Evolutionary conservation across 2,329 filamentous ascomycete genomes (phyloP), one percentile per base, ranked within the genome.

Genomic region (Fusarium piperis): DNA sequence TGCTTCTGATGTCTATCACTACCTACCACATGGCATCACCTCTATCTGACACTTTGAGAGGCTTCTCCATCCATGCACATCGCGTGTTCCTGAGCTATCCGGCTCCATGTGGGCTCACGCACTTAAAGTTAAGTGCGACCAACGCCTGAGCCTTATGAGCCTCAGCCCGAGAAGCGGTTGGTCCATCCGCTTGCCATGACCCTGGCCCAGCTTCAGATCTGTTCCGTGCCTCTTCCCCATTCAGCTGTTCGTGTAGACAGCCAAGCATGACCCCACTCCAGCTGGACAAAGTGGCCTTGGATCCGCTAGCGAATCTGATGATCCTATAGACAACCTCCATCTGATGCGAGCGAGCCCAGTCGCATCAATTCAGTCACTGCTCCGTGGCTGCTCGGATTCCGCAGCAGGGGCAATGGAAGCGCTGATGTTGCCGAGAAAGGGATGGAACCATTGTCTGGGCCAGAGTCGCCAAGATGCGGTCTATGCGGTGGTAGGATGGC

Each of bases 291-390:
- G 28, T 59, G 60, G 33, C 23, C 58, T 41, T 57, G 53, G 60
- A 33, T 58, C 57, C 60, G 53, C 60, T 58, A 55, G 26, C 39
- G 51, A 28, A 56, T 23, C 51, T 38, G 59, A 60, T 68, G 59
- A 71, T 63, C 41, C 68, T 53, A 67, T 69, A 59, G 30, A 68
- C 62, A 57, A 58, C 46, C 59, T 70, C 58, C 44, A 59, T 70
- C 58, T 60, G 53, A 48, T 62, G 35, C 41, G 20, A 30, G 35
- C 41, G 20, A 30, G 10, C 33, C 12, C 26, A 35, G 35, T 58
- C 23, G 16, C 28, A 20, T 48, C 32, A 51, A 56, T 36, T 38
- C 32, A 26, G 52, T 35, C 67, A 58, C 64, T 64, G n/a, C 13
- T 65, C 35, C 35, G 46, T 64, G 59, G 44, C 57, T 33, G 6